phyloP scores from a whole-genome alignment of 768 basidiomycete species.

The Lactifluus volemus region DNA sequence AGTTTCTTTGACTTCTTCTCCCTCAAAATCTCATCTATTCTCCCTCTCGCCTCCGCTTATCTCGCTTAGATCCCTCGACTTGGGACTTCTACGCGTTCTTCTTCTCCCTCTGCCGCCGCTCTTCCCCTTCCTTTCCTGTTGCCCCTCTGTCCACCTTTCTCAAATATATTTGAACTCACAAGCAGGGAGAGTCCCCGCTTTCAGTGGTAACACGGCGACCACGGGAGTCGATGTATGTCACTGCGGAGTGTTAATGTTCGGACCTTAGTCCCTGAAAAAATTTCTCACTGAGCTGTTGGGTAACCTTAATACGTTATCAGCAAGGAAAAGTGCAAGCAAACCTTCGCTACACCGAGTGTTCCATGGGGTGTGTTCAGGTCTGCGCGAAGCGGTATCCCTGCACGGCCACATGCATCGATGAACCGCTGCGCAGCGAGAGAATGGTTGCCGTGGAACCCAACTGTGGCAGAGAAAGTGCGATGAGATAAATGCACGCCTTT shows the following conservation, averaged over 20 bases:
- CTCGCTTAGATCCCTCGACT: too few species aligned
- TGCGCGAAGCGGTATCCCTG: conserved; percentile 42
- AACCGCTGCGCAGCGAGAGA: conserved; percentile 43
- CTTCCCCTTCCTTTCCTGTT: too few species aligned
- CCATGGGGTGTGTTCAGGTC: conserved; percentile 53
- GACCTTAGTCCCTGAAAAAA: neutral
- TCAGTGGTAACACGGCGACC: conserved; percentile 54
- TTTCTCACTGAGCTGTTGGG: conserved; percentile 25
- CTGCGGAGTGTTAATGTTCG: conserved; percentile 29
- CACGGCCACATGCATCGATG: conserved; percentile 41
- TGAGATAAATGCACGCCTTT: neutral
- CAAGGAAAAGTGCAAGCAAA: conserved; percentile 25
- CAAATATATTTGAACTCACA: too few species aligned
- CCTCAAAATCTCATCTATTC: too few species aligned
- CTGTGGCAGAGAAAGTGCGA: conserved; percentile 17
- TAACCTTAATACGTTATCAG: neutral
- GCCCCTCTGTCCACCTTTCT: too few species aligned
- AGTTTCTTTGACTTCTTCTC: too few species aligned
- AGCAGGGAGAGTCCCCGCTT: too few species aligned
- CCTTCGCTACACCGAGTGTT: conserved; percentile 53
- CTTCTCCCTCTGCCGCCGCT: too few species aligned
- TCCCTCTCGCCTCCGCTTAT: too few species aligned
- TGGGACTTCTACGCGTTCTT: too few species aligned
- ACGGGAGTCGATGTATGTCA: conserved; percentile 54
- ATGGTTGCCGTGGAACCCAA: conserved; percentile 47